These are phyloP conservation scores for Passalora sequoiae DNA, from an alignment of 2,329 filamentous ascomycete species.

Conservation along the genomic window DNA sequence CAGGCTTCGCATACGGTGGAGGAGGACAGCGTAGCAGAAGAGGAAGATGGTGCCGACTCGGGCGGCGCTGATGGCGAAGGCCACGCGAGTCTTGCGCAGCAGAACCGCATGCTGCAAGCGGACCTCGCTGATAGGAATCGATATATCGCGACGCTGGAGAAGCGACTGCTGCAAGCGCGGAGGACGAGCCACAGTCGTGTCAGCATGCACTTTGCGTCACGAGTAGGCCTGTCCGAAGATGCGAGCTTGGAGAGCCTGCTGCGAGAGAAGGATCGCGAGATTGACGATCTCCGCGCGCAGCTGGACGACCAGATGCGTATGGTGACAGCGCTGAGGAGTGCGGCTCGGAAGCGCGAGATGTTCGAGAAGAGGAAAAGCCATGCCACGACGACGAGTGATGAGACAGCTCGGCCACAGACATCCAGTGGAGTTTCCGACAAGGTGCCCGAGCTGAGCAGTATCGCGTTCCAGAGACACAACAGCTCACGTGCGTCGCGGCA, in stretches of 20 bases:
- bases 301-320: constrained; percentile 95
- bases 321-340: constrained; percentile 78
- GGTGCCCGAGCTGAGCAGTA: constrained; percentile 19
- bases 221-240: constrained; percentile 43
- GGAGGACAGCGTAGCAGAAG: constrained; percentile 35
- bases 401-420: constrained; percentile 15
- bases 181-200: constrained; percentile 84
- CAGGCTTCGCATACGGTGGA: constrained; percentile 28
- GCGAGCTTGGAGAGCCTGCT: constrained; percentile 67
- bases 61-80: constrained; percentile 68
- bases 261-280: constrained; percentile 87
- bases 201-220: constrained; percentile 62
- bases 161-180: constrained; percentile 81
- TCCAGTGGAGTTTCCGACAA: constrained; percentile 16
- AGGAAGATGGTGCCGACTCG: constrained; percentile 51
- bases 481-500: constrained; percentile 23
- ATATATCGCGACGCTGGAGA: constrained; percentile 91
- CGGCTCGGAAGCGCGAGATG: constrained; percentile 77
- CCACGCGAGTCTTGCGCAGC: constrained; percentile 76
- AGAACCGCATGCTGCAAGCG: constrained; percentile 87
- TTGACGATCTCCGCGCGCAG: constrained; percentile 79
- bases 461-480: constrained; percentile 16
- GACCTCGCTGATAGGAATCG: constrained; percentile 95
- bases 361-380: constrained; percentile 25
- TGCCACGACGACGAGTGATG: constrained; percentile 20